Base-by-base conservation (phyloP, 331 rosid genomes). In the Stylosanthes scabra region DNA sequence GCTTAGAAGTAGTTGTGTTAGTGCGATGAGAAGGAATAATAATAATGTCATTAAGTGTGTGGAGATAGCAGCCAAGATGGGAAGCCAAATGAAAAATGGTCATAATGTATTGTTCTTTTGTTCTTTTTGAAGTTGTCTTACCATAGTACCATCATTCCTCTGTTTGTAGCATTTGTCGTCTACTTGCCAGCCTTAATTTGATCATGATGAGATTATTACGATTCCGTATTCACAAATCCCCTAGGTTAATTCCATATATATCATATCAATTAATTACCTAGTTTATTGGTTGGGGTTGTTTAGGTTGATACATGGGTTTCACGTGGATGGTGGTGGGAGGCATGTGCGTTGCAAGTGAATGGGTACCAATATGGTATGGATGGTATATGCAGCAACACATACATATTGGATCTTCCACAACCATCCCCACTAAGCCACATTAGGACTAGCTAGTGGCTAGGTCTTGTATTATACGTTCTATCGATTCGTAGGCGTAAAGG, bases 401-500 rank as follows among this genome's bases (percentile, higher is more conserved):
- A 49, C 47, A n/a, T 40, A 49, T 56, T 71, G 29, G 39, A 34
- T 40, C 50, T 56, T 71, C 39, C 59, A 64, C 76, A 75, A 47
- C 80, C 75, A 41, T 81, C 74, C 70, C 70, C 70, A 54, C 46
- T 60, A 46, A 57, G 59, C 80, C 42, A 70, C 39, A 34, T 34
- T 34, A 34, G 39, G 39, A 34, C 6, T 20, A 20, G 25, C 25
- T 20, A 20, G 25, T 20, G 39, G 6, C 59, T 31, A 61, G 70
- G 72, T 77, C 74, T 61, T 81, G 64, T 51, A 41, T 46, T 57
- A 59, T 72, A 76, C 76, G 52, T 69, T 66, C 71, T 55, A 39
- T 70, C 68, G 37, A 69, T 60, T 52, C 81, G 80, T 81, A 77
- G 79, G 68, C 93, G 86, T 90, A 29, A 68, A 69, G 88, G 66